These are phyloP conservation scores for Clitocybe nebularis DNA, from an alignment of 1,284 basidiomycete genomes.

Conservation along the genomic window DNA sequence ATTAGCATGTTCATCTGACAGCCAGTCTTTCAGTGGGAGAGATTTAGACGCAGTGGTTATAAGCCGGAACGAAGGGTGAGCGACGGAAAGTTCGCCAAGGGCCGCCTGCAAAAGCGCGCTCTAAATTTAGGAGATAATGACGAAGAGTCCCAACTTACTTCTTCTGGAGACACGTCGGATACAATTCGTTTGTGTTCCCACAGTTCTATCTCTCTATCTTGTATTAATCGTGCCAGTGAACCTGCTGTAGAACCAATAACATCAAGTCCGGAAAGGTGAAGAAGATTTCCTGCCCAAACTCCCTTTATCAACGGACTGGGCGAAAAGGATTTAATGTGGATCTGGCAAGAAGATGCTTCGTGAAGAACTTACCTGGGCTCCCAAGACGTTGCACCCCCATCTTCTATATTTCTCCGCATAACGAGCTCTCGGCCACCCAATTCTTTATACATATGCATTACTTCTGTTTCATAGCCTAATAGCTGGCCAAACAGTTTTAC, in stretches of 20 bases:
- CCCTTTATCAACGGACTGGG: slow-evolving; percentile 51
- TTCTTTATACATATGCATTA: slow-evolving; percentile 64
- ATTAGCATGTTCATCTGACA: slow-evolving; percentile 60
- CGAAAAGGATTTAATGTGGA: background rate
- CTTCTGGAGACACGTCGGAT: slow-evolving; percentile 38
- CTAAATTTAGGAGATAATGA: background rate
- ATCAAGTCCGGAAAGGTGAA: slow-evolving; percentile 58
- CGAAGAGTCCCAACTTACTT: slow-evolving; percentile 30
- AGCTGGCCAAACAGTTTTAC: slow-evolving; percentile 46
- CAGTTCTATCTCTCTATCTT: slow-evolving; percentile 59
- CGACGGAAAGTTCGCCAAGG: slow-evolving; percentile 40
- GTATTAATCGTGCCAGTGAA: slow-evolving; percentile 51
- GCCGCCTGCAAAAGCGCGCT: slow-evolving; percentile 25
- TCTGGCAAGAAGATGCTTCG: background rate
- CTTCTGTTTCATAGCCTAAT: slow-evolving; percentile 56
- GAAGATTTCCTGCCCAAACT: slow-evolving; percentile 52
- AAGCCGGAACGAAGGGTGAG: slow-evolving; percentile 56
- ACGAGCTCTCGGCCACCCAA: slow-evolving; percentile 61
- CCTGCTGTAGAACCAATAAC: slow-evolving; percentile 62
- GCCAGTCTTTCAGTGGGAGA: slow-evolving; percentile 58
- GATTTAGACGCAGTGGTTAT: slow-evolving; percentile 62
- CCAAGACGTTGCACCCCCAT: slow-evolving; percentile 58
- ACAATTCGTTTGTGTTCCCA: slow-evolving; percentile 62
- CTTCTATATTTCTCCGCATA: slow-evolving; percentile 53
- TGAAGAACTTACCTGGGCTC: slow-evolving; percentile 47